phyloP scores from a whole-genome alignment of 2,329 filamentous ascomycete species.

The Fusarium nisikadoi region DNA sequence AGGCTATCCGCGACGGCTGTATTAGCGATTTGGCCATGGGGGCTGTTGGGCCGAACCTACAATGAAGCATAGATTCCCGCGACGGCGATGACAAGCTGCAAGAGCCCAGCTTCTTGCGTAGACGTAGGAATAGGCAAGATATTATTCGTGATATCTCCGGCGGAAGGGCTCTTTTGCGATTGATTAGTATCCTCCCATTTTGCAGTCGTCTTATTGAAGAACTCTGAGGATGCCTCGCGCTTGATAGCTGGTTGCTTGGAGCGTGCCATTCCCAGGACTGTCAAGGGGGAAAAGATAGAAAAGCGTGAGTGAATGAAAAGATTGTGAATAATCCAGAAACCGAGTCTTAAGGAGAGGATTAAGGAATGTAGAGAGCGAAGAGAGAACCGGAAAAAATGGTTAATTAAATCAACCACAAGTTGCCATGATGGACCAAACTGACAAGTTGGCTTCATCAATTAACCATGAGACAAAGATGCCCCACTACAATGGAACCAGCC shows the following conservation, averaged over 20 bases:
- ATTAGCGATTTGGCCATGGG: constrained; percentile 2
- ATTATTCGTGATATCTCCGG: constrained; percentile 42
- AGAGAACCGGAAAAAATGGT: constrained; percentile 18
- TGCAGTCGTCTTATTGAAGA: constrained; percentile 62
- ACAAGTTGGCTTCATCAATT: constrained; percentile 43
- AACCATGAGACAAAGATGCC: constrained; percentile 29
- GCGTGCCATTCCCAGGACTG: constrained; percentile 68
- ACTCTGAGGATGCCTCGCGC: constrained; percentile 74
- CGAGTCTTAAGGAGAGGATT: constrained; percentile 13
- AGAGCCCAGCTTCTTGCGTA: constrained; percentile 67
- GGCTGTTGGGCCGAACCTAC: constrained; percentile 61
- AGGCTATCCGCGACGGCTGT: constrained; percentile 63
- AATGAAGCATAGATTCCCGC: constrained; percentile 96
- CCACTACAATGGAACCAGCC: constrained; percentile 29
- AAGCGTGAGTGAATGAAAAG: background rate
- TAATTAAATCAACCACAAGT: constrained; percentile 26
- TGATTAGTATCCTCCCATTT: constrained; percentile 49
- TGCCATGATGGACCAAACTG: constrained; percentile 45
- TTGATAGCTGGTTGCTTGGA: constrained; percentile 75
- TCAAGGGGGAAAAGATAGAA: background rate
- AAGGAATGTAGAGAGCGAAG: constrained; percentile 22
- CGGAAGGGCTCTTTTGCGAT: constrained; percentile 40
- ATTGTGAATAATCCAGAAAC: background rate
- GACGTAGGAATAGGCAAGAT: constrained; percentile 42
- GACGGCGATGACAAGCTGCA: constrained; percentile 87